A percentile compares a stretch with the other conserved stretches of the same genome.
Evolutionary conservation across 2,329 filamentous ascomycete species (phyloP).

Genomic region (Pseudopyrenochaeta lycopersici): DNA sequence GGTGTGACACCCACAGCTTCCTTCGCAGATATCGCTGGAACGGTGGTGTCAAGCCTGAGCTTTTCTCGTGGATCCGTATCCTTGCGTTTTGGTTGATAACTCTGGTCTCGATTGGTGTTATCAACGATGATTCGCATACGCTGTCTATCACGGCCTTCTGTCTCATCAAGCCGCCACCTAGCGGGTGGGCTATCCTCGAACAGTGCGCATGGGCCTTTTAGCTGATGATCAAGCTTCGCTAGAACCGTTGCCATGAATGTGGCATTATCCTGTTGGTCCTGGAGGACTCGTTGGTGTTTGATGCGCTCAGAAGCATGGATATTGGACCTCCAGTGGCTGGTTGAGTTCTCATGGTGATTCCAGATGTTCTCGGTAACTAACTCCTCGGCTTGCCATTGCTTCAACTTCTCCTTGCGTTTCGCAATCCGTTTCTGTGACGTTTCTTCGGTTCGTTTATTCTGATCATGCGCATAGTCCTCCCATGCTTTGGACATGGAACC

Average conservation of each 20-base stretch:
- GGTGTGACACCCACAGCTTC: conserved; percentile 43
- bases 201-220: conserved; percentile 81
- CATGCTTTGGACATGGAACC: conserved; percentile 81
- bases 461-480: conserved; percentile 84
- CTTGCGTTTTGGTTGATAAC: conserved; percentile 86
- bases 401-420: conserved; percentile 84
- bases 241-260: conserved; percentile 79
- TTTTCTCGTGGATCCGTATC: conserved; percentile 62
- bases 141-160: conserved; percentile 95
- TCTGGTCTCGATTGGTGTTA: conserved; percentile 69
- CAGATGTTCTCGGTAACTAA: conserved; percentile 74
- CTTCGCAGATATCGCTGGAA: conserved; percentile 41
- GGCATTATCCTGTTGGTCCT: conserved; percentile 93
- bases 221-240: conserved; percentile 78
- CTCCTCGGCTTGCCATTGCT: conserved; percentile 78
- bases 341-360: conserved; percentile 84
- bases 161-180: conserved; percentile 95
- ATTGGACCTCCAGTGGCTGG: conserved; percentile 92
- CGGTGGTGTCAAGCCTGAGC: conserved; percentile 57
- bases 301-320: conserved; percentile 92
- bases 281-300: conserved; percentile 86
- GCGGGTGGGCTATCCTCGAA: conserved; percentile 71
- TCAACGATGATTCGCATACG: conserved; percentile 86
- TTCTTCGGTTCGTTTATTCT: conserved; percentile 83
- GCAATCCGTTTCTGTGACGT: conserved; percentile 73